Evolutionary conservation across 2,329 filamentous ascomycete species (phyloP).

Genomic region (Exophiala xenobiotica): DNA sequence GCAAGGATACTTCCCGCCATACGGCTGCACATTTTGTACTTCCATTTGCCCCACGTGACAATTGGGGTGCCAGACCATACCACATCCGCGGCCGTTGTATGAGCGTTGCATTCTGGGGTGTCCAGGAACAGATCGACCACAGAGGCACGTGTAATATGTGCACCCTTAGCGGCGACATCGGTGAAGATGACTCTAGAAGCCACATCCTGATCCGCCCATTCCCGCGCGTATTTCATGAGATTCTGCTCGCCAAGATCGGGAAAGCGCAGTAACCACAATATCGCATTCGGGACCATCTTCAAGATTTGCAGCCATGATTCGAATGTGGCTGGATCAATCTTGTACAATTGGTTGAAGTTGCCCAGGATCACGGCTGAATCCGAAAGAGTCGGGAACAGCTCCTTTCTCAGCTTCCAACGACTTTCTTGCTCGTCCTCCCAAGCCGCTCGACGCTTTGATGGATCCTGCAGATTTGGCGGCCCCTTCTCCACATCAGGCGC

Average conservation of each 20-base stretch:
- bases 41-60: slow-evolving; percentile 83
- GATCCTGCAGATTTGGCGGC: slow-evolving; percentile 20
- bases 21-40: slow-evolving; percentile 98
- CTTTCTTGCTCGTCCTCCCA: slow-evolving; percentile 82
- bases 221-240: slow-evolving; percentile 72
- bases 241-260: slow-evolving; percentile 89
- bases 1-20: slow-evolving; percentile 95
- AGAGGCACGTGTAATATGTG: slow-evolving; percentile 87
- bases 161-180: slow-evolving; percentile 90
- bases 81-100: slow-evolving; percentile 94
- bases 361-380: slow-evolving; percentile 88
- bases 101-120: slow-evolving; percentile 96
- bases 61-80: slow-evolving; percentile 95
- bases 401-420: slow-evolving; percentile 89
- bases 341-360: slow-evolving; percentile 99
- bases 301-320: slow-evolving; percentile 93
- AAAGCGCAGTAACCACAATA: slow-evolving; percentile 95
- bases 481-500: slow-evolving; percentile 60
- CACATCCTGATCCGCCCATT: slow-evolving; percentile 83
- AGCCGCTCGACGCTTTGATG: slow-evolving; percentile 61
- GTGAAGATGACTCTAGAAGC: slow-evolving; percentile 89
- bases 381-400: slow-evolving; percentile 78
- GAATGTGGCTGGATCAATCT: slow-evolving; percentile 97
- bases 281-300: slow-evolving; percentile 76
- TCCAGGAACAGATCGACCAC: slow-evolving; percentile 95